Evolutionary conservation across 148 eudicot species (phyloP).

Genomic region (Rhododendron molle): DNA sequence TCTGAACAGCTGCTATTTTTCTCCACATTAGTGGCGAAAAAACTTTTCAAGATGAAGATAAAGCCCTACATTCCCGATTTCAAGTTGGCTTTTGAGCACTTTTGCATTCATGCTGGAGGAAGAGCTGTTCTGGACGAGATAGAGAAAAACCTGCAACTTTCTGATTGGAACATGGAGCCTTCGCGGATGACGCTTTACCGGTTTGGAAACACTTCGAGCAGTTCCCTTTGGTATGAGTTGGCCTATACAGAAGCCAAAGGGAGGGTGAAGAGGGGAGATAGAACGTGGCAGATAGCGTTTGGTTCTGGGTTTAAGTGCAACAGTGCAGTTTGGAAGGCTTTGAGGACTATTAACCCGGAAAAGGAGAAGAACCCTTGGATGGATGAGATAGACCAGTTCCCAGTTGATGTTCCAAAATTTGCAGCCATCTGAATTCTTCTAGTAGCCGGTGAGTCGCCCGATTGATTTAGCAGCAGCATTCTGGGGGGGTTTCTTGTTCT

Average conservation of each 20-base stretch:
- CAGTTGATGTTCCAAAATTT: constrained; percentile 42
- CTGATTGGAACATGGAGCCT: constrained; percentile 54
- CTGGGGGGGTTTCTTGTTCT: not conserved
- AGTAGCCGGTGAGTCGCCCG: not conserved
- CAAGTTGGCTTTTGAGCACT: constrained; percentile 45
- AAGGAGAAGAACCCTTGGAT: constrained; percentile 52
- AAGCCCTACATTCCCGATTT: constrained; percentile 48
- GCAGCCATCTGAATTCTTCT: constrained; percentile 25
- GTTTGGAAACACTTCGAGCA: constrained; percentile 47
- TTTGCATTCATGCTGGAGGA: constrained; percentile 48
- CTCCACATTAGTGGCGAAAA: constrained; percentile 29
- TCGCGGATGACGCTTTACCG: constrained; percentile 46
- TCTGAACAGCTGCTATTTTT: constrained; percentile 44
- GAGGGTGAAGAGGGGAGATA: constrained; percentile 41
- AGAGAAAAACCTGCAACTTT: constrained; percentile 40
- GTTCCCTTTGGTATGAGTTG: constrained; percentile 48
- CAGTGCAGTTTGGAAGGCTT: constrained; percentile 48
- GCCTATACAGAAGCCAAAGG: constrained; percentile 48
- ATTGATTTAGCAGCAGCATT: not conserved
- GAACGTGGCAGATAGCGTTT: constrained; percentile 46
- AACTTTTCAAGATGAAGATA: constrained; percentile 38
- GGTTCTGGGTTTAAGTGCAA: constrained; percentile 52
- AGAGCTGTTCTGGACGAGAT: constrained; percentile 46
- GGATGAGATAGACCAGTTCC: constrained; percentile 44
- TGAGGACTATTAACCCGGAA: constrained; percentile 26